These are phyloP conservation scores for Pseudopithomyces maydicus DNA, from an alignment of 2,329 filamentous ascomycete genomes.

Conservation along the genomic window DNA sequence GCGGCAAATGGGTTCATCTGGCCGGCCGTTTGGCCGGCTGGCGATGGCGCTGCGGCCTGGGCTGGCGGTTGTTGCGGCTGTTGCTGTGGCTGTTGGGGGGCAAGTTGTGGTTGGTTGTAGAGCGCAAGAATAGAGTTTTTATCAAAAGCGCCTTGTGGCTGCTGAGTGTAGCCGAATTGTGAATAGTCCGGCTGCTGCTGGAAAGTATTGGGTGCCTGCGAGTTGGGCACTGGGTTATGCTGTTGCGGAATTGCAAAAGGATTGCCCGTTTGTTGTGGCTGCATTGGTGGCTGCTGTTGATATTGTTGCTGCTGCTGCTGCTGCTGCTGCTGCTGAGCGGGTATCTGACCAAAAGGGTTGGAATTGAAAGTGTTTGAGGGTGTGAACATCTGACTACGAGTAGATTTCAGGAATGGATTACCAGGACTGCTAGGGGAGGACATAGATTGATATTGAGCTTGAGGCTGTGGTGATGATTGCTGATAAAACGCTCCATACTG, in stretches of 20 bases:
- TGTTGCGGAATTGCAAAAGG: constrained; percentile 62
- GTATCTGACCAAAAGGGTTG: constrained; percentile 46
- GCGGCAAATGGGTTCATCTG: constrained; percentile 63
- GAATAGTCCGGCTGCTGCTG: constrained; percentile 50
- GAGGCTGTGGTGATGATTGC: constrained; percentile 23
- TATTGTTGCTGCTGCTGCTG: constrained; percentile 23
- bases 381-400: constrained; percentile 50
- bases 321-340: constrained; percentile 30
- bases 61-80: constrained; percentile 38
- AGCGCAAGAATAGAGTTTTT: constrained; percentile 78
- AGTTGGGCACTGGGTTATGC: constrained; percentile 45
- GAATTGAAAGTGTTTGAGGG: constrained; percentile 29
- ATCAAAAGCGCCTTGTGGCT: constrained; percentile 57
- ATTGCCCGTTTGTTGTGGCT: constrained; percentile 20
- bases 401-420: constrained; percentile 52
- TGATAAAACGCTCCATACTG: constrained; percentile 43
- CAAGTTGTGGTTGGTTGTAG: constrained; percentile 66
- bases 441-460: constrained; percentile 44
- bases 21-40: constrained; percentile 38
- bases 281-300: constrained; percentile 18
- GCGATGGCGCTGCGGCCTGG: constrained; percentile 30
- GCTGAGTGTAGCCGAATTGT: constrained; percentile 19
- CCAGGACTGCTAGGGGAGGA: constrained; percentile 43
- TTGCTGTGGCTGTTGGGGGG: constrained; percentile 49
- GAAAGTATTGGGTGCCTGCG: constrained; percentile 70